Base-by-base conservation (phyloP, 2,329 filamentous ascomycete genomes). In the Albifimbria verrucaria region DNA sequence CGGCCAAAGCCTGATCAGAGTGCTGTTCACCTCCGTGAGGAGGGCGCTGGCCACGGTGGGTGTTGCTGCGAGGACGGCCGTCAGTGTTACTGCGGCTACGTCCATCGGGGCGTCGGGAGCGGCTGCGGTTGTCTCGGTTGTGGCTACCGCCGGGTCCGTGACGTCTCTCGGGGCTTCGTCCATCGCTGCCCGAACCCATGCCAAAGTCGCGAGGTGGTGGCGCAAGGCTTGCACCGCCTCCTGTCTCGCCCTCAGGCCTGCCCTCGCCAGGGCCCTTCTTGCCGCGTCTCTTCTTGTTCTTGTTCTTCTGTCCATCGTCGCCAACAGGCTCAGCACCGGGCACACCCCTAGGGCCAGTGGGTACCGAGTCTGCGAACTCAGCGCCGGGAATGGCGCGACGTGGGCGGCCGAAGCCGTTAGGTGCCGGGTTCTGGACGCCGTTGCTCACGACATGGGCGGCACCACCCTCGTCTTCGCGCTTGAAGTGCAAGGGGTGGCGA, bases 211-310 rank as follows among this genome's bases (percentile, higher is more conserved):
- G 75, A 52, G 66, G 63, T 52, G 77, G 77, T 51, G 75, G 77
- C 55, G 71, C 79, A 62, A 78, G 76, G 66, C 67, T 73, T 42
- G 72, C 75, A 64, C 78, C 68, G 56, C 72, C 72, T 63, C 76
- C 76, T 36, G 68, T 74, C 52, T 77, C 76, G 20, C 66, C 66
- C 52, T 73, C 69, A 15, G 62, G 59, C 49, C 85, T 86, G 48
- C 82, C 84, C 18, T 90, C 89, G 6, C 78, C 82, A 46, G 94
- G 92, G 49, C 83, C 83, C 75, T 97, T 97, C 80, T 95, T 97
- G 60, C 79, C 82, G 59, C 94, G 85, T 83, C 97, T 97, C 84
- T 97, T 97, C 84, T 97, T 97, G 76, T 97, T 97, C 82, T 97
- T 97, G 80, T 97, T 97, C 62, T 67, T 70, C 90, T 77, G 12